These are phyloP conservation scores for Lathyrus sativus DNA, from an alignment of 306 rosid species.

Conservation along the genomic window DNA sequence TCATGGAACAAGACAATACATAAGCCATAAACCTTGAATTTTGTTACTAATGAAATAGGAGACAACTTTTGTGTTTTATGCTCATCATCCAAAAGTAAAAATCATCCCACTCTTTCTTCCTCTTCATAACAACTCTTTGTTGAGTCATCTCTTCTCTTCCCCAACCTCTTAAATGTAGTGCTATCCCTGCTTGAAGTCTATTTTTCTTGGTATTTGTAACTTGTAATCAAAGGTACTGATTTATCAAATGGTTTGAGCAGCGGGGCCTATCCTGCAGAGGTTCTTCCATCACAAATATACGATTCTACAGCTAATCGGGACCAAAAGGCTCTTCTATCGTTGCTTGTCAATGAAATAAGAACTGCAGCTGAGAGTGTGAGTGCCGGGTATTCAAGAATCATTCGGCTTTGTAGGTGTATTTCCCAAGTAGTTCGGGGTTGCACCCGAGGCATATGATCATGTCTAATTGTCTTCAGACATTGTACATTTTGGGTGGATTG, in stretches of 20 bases:
- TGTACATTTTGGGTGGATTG: conserved; percentile 27
- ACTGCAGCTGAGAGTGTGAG: conserved; percentile 49
- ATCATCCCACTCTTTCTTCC: neutral
- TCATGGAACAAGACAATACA: neutral
- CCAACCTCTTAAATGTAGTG: neutral
- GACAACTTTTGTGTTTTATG: conserved; percentile 1
- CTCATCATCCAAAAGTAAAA: conserved; percentile 20
- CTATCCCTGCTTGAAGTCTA: conserved; percentile 2
- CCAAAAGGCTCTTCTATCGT: conserved; percentile 40
- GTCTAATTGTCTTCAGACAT: neutral
- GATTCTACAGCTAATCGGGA: conserved; percentile 32
- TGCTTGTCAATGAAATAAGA: conserved; percentile 52
- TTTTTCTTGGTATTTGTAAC: conserved; percentile 18
- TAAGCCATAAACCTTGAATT: conserved; percentile 3
- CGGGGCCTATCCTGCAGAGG: conserved; percentile 73
- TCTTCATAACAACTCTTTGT: neutral
- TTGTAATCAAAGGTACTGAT: conserved; percentile 27
- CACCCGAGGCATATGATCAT: conserved; percentile 35
- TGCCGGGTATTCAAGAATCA: conserved; percentile 65
- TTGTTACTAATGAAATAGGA: conserved; percentile 12
- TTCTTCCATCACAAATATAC: conserved; percentile 61
- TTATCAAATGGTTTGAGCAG: conserved; percentile 56
- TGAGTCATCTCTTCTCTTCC: neutral
- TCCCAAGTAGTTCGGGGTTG: conserved; percentile 49
- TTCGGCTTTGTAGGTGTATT: conserved; percentile 63